phyloP scores from a whole-genome alignment of 345 rosid genomes.

The Durio zibethinus region DNA sequence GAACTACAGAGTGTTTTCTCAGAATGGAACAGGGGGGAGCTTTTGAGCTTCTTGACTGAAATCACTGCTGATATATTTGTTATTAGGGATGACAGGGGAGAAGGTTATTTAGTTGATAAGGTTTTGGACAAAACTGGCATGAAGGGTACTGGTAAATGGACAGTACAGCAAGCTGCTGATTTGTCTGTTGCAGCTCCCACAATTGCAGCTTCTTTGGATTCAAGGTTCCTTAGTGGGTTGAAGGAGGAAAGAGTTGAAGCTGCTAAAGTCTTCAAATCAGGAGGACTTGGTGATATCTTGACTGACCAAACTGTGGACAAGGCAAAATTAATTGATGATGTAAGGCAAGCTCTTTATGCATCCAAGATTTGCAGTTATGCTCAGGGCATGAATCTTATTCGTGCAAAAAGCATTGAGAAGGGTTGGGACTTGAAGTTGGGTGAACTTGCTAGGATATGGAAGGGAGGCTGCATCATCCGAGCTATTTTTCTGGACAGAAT shows the following conservation, averaged over 20 bases:
- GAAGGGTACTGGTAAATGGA: constrained; percentile 99
- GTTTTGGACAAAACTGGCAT: constrained; percentile 96
- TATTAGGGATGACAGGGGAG: constrained; percentile 80
- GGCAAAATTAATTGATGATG: constrained; percentile 72
- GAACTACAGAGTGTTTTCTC: constrained; percentile 67
- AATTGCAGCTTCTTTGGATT: constrained; percentile 82
- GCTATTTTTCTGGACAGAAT: constrained; percentile 91
- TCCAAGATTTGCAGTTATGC: constrained; percentile 96
- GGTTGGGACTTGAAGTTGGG: constrained; percentile 89
- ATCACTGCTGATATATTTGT: constrained; percentile 90
- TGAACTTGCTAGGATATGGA: constrained; percentile 97
- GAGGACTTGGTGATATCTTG: constrained; percentile 66
- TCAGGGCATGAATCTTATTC: constrained; percentile 95
- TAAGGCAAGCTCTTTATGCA: constrained; percentile 88
- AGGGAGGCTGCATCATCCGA: constrained; percentile 95
- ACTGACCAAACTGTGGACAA: constrained; percentile 69
- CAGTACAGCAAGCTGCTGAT: constrained; percentile 97
- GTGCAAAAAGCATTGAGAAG: constrained; percentile 82
- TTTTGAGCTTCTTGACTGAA: constrained; percentile 87
- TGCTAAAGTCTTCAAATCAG: constrained; percentile 72
- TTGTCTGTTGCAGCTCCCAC: constrained; percentile 93
- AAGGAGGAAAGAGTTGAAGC: constrained; percentile 92
- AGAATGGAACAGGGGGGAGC: constrained; percentile 95
- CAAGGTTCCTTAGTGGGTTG: constrained; percentile 85
- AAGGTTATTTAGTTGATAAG: constrained; percentile 87